phyloP scores from a whole-genome alignment of 352 stramenopile species.

The Thraustotheca clavata region DNA sequence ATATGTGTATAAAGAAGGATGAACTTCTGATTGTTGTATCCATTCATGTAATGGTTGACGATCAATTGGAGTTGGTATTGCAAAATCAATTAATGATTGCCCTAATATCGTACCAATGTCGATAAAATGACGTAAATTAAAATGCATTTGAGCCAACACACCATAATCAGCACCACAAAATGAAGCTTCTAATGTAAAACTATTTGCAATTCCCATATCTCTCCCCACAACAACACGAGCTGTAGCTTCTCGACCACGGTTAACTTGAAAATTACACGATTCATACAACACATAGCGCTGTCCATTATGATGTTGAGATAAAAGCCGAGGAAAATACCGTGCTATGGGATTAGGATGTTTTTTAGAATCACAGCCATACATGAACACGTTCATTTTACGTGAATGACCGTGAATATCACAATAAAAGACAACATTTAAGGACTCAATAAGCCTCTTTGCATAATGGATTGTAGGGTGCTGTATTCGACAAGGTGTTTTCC shows the following conservation, averaged over 20 bases:
- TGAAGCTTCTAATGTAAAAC: constrained; percentile 81
- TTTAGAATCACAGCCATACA: constrained; percentile 92
- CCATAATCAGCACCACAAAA: constrained; percentile 80
- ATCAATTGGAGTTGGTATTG: constrained; percentile 7
- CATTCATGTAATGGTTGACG: constrained; percentile 1
- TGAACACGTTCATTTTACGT: constrained; percentile 91
- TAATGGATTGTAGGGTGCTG: constrained; percentile 86
- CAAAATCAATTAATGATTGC: constrained; percentile 9
- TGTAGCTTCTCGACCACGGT: constrained; percentile 67
- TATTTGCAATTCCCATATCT: constrained; percentile 65
- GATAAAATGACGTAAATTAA: constrained; percentile 46
- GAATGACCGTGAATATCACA: constrained; percentile 90
- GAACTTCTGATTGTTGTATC: neutral
- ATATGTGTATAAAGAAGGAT: neutral
- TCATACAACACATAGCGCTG: constrained; percentile 55
- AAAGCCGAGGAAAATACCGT: constrained; percentile 60
- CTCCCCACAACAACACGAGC: constrained; percentile 72
- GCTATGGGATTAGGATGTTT: constrained; percentile 64
- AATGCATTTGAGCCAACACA: constrained; percentile 48
- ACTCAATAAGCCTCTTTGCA: constrained; percentile 70
- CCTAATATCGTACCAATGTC: constrained; percentile 6
- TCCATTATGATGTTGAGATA: constrained; percentile 52
- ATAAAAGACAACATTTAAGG: constrained; percentile 68
- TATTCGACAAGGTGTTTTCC: constrained; percentile 53
- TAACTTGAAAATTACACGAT: constrained; percentile 78